Evolutionary conservation across 2,329 filamentous ascomycete species (phyloP), one percentile per base, ranked within the genome.

Genomic region (Anthostomella pinea): DNA sequence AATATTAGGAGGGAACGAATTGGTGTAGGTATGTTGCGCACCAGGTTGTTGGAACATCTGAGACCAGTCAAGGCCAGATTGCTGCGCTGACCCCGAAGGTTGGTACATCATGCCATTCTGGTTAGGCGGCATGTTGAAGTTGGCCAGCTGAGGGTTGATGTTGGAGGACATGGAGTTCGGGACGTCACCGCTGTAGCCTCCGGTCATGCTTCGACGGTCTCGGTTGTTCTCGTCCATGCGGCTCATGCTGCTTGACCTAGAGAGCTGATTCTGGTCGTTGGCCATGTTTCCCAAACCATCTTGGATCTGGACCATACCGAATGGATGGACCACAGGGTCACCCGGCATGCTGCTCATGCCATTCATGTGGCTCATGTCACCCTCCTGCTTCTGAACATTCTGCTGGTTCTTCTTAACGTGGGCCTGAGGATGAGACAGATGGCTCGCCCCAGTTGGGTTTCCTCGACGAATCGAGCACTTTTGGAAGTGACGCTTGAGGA

Each of bases 401-500:
- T 81, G 76, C 45, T 78, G 74, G 54, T 79, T 75, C 69, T 89
- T 90, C 72, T 89, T 91, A 58, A 93, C 75, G 66, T 94, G 87
- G 48, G 87, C 85, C 65, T 91, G 86, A 22, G 89, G 87, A 67
- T 96, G 89, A 52, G 90, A 94, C 65, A 98, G 68, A 69, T 98
- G 93, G 59, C 87, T 95, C 46, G 88, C 88, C 53, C 90, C 90
- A 11, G 89, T 95, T 36, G 93, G 91, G 67, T 97, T 97, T 40
- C 93, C 93, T 60, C 93, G 84, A 56, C 93, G 83, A 49, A 96
- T 88, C 24, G 93, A 96, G 70, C 93, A 98, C 73, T 98, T 98
- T 66, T 96, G 90, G 69, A 97, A 98, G 69, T 98, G 93, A 49
- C 93, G 87, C 75, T 98, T 98, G 57, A 98, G 72, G 50, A 98